phyloP scores from a whole-genome alignment of 2,329 filamentous ascomycete genomes.

The Tolypocladium amazonense region DNA sequence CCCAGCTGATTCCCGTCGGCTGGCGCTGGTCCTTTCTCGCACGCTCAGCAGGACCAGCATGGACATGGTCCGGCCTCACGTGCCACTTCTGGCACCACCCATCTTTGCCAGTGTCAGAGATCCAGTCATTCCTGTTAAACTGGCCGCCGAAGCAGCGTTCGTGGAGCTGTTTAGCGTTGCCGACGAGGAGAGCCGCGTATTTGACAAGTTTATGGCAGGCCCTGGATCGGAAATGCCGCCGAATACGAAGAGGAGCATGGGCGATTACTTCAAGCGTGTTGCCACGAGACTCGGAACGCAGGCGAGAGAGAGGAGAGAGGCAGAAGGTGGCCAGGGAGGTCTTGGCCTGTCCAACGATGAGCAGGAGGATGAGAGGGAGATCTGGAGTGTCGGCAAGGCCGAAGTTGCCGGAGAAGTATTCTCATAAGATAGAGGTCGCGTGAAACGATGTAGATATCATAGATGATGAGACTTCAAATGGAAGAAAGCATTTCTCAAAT shows the following conservation, averaged over 20 bases:
- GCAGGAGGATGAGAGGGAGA: conserved; percentile 84
- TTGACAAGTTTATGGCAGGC: conserved; percentile 79
- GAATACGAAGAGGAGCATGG: conserved; percentile 77
- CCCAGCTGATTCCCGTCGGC: conserved; percentile 71
- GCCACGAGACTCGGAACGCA: conserved; percentile 76
- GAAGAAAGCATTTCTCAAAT: neutral
- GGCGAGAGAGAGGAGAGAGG: conserved; percentile 79
- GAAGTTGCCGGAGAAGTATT: conserved; percentile 59
- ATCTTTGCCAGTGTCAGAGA: conserved; percentile 89
- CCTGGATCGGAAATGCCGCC: conserved; percentile 55
- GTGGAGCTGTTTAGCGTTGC: conserved; percentile 83
- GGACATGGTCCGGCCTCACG: conserved; percentile 71
- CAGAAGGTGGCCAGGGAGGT: conserved; percentile 80
- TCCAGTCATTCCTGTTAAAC: conserved; percentile 85
- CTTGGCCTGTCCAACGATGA: conserved; percentile 84
- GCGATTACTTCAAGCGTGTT: conserved; percentile 94
- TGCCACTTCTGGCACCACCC: conserved; percentile 67
- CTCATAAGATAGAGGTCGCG: conserved; percentile 21
- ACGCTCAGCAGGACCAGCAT: conserved; percentile 73
- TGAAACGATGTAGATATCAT: conserved; percentile 5
- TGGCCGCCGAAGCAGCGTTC: conserved; percentile 91
- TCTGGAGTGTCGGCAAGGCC: conserved; percentile 90
- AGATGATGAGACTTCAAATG: neutral
- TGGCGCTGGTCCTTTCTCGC: conserved; percentile 78
- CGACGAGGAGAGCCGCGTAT: conserved; percentile 74